A percentile compares a stretch with the other conserved stretches of the same genome.
Conservation (phyloP, 352 stramenopile species). For the Phytophthora meadii region DNA sequence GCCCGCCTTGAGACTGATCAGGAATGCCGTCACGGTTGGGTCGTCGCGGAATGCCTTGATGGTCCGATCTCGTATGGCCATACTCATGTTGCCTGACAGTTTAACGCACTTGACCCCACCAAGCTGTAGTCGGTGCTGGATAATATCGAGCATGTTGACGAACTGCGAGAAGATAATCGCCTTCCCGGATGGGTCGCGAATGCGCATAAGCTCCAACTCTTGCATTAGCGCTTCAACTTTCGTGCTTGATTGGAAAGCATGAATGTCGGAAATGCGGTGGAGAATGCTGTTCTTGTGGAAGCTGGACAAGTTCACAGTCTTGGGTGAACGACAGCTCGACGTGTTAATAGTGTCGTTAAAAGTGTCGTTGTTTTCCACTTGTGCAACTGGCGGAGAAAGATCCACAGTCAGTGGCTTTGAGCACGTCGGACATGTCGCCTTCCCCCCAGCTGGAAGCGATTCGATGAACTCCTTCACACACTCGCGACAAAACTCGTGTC, state of each 20-base stretch:
- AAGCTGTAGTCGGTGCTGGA: slow-evolving; percentile 95
- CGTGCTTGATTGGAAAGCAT: slow-evolving; percentile 90
- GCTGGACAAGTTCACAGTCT: slow-evolving; percentile 55
- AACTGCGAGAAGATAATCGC: slow-evolving; percentile 99
- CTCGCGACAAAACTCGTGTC: slow-evolving; percentile 92
- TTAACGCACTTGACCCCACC: slow-evolving; percentile 92
- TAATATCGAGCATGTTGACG: slow-evolving; percentile 99
- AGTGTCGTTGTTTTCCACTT: slow-evolving; percentile 18
- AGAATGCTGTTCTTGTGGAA: slow-evolving; percentile 83
- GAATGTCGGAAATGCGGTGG: slow-evolving; percentile 64
- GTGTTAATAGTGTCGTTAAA: slow-evolving; percentile 10
- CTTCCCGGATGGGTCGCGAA: slow-evolving; percentile 94
- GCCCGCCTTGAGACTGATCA: slow-evolving; percentile 99
- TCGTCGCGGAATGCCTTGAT: slow-evolving; percentile 91
- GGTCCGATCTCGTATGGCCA: slow-evolving; percentile 84
- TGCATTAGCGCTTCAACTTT: slow-evolving; percentile 99
- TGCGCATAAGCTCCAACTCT: slow-evolving; percentile 95
- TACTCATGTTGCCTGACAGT: slow-evolving; percentile 91
- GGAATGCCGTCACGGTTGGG: slow-evolving; percentile 93
- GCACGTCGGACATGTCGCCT: slow-evolving; percentile 81
- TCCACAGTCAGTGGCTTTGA: slow-evolving; percentile 88
- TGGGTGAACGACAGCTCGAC: slow-evolving; percentile 22
- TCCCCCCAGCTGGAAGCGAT: slow-evolving; percentile 64
- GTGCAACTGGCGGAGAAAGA: slow-evolving; percentile 46
- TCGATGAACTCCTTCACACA: slow-evolving; percentile 86